Conservation (phyloP, 2,329 filamentous ascomycete species). For the Aspergillus pseudoterreus region DNA sequence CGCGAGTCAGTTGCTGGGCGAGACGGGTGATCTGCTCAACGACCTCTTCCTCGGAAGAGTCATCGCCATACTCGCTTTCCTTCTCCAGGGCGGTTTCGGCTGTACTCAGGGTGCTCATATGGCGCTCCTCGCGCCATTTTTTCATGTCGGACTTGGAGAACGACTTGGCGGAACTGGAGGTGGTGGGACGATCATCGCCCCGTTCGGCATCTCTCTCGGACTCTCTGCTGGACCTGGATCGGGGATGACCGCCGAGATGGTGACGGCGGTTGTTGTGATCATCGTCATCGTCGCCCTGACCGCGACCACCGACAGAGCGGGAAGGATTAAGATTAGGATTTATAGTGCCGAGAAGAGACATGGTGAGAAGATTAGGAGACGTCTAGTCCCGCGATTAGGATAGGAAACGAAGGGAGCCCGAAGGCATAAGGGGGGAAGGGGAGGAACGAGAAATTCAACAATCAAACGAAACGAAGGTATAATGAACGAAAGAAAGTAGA, state of each 20-base stretch:
- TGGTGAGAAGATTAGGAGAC: conserved; percentile 16
- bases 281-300: conserved; percentile 2
- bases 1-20: conserved; percentile 32
- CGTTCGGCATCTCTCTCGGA: background rate
- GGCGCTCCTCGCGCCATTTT: conserved; percentile 2
- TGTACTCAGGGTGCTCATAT: conserved; percentile 23
- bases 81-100: conserved; percentile 26
- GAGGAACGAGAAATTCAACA: conserved; percentile 4
- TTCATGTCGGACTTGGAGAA: conserved; percentile 10
- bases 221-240: background rate
- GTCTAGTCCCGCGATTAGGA: conserved; percentile 12
- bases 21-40: conserved; percentile 31
- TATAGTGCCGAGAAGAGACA: conserved; percentile 33
- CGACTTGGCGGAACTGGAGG: conserved; percentile 2
- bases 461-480: conserved; percentile 2
- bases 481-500: conserved; percentile 1
- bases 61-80: conserved; percentile 6
- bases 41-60: conserved; percentile 20
- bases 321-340: conserved; percentile 26
- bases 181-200: conserved; percentile 9
- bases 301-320: conserved; percentile 11
- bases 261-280: conserved; percentile 2
- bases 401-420: conserved; percentile 4
- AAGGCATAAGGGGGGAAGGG: conserved; percentile 4
- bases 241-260: background rate